These are phyloP conservation scores for Capsicum chinense DNA, from an alignment of 257 asterid genomes.

Conservation along the genomic window DNA sequence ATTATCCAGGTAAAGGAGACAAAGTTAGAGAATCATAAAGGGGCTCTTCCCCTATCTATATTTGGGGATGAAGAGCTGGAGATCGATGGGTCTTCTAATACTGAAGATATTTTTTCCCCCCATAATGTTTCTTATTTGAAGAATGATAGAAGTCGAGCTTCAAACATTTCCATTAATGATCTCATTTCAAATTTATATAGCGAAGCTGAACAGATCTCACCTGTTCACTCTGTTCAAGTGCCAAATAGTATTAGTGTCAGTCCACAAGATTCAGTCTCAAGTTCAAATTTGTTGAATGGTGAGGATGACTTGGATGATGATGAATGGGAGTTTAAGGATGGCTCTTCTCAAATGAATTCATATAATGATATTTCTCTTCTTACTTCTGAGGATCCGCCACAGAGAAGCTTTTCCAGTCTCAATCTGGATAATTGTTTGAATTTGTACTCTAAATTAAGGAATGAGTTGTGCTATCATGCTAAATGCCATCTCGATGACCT, in stretches of 20 bases:
- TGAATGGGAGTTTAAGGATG: slow-evolving; percentile 69
- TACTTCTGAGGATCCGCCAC: slow-evolving; percentile 42
- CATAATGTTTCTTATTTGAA: slow-evolving; percentile 48
- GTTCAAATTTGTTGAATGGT: slow-evolving; percentile 43
- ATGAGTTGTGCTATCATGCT: slow-evolving; percentile 49
- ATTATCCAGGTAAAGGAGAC: slow-evolving; percentile 55
- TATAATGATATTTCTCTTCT: slow-evolving; percentile 39
- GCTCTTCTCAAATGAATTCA: slow-evolving; percentile 40
- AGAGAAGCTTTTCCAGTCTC: slow-evolving; percentile 47
- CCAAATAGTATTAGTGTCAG: slow-evolving; percentile 39
- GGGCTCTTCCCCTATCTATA: slow-evolving; percentile 67
- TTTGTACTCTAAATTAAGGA: slow-evolving; percentile 61
- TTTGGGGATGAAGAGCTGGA: slow-evolving; percentile 69
- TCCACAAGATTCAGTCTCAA: slow-evolving; percentile 40
- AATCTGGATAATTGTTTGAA: slow-evolving; percentile 56
- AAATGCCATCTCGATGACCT: slow-evolving; percentile 51
- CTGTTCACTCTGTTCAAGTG: slow-evolving; percentile 36
- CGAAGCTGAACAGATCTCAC: slow-evolving; percentile 56
- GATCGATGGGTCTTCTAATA: slow-evolving; percentile 48
- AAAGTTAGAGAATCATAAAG: slow-evolving; percentile 42
- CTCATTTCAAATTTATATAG: slow-evolving; percentile 66
- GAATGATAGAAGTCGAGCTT: slow-evolving; percentile 42
- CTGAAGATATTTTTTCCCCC: slow-evolving; percentile 47
- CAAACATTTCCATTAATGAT: slow-evolving; percentile 55
- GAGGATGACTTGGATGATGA: slow-evolving; percentile 49